Evolutionary conservation across 2,329 filamentous ascomycete genomes (phyloP), one percentile per base, ranked within the genome.

Genomic region (Drechmeria coniospora): DNA sequence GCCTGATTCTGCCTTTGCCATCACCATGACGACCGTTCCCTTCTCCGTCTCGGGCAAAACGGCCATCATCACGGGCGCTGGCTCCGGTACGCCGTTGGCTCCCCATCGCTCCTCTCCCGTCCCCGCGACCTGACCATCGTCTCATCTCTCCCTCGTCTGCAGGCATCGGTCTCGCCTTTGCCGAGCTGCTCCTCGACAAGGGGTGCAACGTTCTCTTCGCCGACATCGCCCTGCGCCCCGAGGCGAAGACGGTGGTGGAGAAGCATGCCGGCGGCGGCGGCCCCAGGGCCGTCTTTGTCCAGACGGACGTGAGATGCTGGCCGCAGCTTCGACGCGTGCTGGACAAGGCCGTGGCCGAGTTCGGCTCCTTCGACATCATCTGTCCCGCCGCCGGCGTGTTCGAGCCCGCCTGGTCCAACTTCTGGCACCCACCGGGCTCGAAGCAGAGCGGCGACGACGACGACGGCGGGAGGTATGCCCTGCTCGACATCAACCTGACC

Each of bases 361-460:
- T 62, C 27, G 52, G 51, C 0, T 39, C 37, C 2, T 46, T 56
- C 32, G 54, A 57, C 25, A 49, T 64, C 15, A 41, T 63, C 4
- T 61, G 56, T 21, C 57, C 60, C 0, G 58, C 59, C 1, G 60
- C 60, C 0, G 60, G 60, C 16, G 44, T 64, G 4, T 64, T 56
- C 27, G 61, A 63, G 33, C 61, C 59, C 36, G 35, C 43, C 5
- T 57, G 47, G 48, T 54, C 53, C 10, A 50, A 39, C 39, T 59
- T 59, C 27, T 59, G 56, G 56, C 45, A 50, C 19, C 54, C 55
- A 2, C 56, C 56, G 0, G 56, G 53, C 1, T 50, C 51, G 0
- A 11, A 37, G 0, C 44, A 46, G 26, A 51, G 49, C 31, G 41
- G 33, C 2, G 54, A 57, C 25, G 40, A 31, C 4, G 7, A 33